phyloP scores from a whole-genome alignment of 768 basidiomycete genomes.

The Agaricus subrufescens region DNA sequence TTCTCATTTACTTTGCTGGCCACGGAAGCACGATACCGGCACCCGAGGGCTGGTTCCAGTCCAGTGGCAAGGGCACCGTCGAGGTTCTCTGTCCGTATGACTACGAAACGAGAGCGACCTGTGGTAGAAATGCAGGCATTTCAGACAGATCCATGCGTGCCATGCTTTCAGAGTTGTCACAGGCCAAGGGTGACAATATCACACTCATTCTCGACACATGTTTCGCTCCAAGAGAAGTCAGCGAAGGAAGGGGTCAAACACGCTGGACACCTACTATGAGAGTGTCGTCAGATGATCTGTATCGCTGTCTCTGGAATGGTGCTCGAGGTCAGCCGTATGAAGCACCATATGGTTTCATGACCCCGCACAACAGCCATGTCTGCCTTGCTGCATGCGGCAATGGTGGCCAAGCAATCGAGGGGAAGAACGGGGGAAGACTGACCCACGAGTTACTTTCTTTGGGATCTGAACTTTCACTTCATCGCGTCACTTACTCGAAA shows the following conservation, averaged over 20 bases:
- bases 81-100: conserved; percentile 67
- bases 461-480: conserved; percentile 41
- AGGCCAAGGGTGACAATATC: conserved; percentile 63
- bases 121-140: conserved; percentile 54
- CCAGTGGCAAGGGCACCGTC: conserved; percentile 26
- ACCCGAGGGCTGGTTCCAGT: conserved; percentile 58
- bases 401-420: conserved; percentile 53
- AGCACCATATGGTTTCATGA: conserved; percentile 41
- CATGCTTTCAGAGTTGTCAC: conserved; percentile 52
- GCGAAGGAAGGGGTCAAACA: conserved; percentile 41
- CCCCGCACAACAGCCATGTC: conserved; percentile 39
- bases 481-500: conserved; percentile 45
- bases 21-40: conserved; percentile 57
- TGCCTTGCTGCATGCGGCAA: conserved; percentile 54
- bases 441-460: conserved; percentile 51
- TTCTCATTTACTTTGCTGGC: conserved; percentile 71
- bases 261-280: conserved; percentile 62
- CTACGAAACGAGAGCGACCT: conserved; percentile 44
- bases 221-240: conserved; percentile 42
- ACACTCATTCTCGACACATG: conserved; percentile 65
- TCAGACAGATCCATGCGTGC: conserved; percentile 63
- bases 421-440: conserved; percentile 59
- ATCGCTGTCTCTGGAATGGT: conserved; percentile 49
- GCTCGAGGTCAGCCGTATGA: conserved; percentile 32
- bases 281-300: conserved; percentile 49